Evolutionary conservation across 805 yeast genomes (phyloP).

Genomic region (Starmerella lactis-condensi): DNA sequence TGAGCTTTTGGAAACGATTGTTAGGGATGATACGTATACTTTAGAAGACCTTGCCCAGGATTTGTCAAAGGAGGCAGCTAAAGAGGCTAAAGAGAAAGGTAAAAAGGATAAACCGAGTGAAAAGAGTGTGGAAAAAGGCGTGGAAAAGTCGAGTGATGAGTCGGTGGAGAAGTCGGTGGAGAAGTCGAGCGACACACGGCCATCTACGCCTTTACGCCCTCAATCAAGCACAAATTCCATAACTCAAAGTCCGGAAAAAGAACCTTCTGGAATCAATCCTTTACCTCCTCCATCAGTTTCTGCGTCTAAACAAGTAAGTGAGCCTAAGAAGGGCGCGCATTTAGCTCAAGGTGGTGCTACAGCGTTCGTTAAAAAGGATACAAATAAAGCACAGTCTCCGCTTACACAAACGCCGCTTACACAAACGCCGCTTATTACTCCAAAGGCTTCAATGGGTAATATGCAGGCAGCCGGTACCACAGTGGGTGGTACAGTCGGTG

Average conservation of each 20-base stretch:
- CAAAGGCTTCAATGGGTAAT: too few relatives aligned
- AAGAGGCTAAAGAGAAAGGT: conserved; percentile 17
- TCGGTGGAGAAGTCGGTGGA: neutral
- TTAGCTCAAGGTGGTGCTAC: conserved; percentile 14
- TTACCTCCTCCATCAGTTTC: conserved; percentile 17
- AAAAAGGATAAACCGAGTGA: conserved; percentile 14
- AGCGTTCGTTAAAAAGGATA: too few relatives aligned
- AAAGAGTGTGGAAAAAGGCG: conserved; percentile 2
- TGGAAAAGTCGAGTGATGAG: neutral
- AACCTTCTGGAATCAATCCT: conserved; percentile 17
- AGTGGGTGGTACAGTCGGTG: conserved; percentile 1
- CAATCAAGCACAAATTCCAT: neutral
- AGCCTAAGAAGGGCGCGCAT: conserved; percentile 12
- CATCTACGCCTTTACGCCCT: neutral
- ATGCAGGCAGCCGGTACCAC: neutral
- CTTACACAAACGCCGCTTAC: too few relatives aligned
- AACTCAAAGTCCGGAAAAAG: conserved; percentile 12
- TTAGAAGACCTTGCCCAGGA: conserved; percentile 24
- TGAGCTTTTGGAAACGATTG: conserved; percentile 25
- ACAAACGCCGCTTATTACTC: conserved; percentile 1
- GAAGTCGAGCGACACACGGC: neutral
- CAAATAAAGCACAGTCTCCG: conserved; percentile 3
- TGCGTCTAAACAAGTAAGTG: conserved; percentile 12
- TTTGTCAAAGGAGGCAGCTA: conserved; percentile 21
- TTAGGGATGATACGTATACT: conserved; percentile 20